Conservation (phyloP, 306 rosid genomes). For the Neltuma alba region DNA sequence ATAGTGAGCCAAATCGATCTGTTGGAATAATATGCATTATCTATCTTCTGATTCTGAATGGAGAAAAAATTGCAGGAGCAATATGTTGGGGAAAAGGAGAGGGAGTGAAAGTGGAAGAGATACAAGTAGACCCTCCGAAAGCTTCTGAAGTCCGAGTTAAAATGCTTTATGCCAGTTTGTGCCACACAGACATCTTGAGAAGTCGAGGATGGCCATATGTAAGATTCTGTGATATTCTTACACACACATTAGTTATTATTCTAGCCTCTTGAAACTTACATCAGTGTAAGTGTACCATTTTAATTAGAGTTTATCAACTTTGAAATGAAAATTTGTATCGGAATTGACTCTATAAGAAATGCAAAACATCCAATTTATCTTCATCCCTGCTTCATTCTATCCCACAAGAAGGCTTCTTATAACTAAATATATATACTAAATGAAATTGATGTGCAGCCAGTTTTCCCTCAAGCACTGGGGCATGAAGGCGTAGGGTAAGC, state of each 20-base stretch:
- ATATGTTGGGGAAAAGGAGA: neutral
- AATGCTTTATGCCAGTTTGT: neutral
- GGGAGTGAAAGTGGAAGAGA: neutral
- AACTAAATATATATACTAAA: too few species aligned
- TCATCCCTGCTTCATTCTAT: too few species aligned
- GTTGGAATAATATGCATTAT: neutral
- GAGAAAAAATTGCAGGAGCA: neutral
- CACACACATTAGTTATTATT: neutral
- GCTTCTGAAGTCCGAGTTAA: neutral
- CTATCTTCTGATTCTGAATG: neutral
- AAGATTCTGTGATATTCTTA: neutral
- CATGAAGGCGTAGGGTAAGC: slow-evolving; percentile 70
- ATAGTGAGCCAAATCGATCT: neutral
- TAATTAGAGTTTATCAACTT: too few species aligned
- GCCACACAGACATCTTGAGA: neutral
- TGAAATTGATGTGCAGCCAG: slow-evolving; percentile 32
- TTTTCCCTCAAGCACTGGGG: slow-evolving; percentile 57
- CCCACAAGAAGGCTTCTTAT: too few species aligned
- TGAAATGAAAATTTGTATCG: too few species aligned
- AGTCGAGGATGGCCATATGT: neutral
- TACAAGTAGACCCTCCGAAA: neutral
- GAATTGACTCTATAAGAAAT: too few species aligned
- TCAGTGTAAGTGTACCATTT: neutral
- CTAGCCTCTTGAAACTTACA: neutral
- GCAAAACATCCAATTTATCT: too few species aligned